Base-by-base conservation (phyloP, 2,329 filamentous ascomycete species). In the Cucurbitaria berberidis region DNA sequence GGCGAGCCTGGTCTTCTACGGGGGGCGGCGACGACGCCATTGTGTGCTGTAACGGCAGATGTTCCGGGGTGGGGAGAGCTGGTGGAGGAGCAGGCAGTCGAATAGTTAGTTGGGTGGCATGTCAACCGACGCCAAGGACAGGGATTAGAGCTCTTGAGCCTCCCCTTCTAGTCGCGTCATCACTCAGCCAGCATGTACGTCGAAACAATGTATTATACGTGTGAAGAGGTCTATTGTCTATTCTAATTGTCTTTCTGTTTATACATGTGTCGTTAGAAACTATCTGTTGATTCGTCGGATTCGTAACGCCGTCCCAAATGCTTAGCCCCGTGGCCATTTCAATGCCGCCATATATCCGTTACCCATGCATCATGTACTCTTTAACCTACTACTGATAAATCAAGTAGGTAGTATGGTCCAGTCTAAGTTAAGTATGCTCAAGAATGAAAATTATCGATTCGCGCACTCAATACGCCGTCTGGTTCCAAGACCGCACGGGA, bases 1-100 rank as follows among this genome's bases (percentile, higher is more conserved):
- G 86, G 71, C 93, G 90, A 70, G 90, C 91, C 85, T 88, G 80
- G 68, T 82, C 79, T 77, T 82, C 80, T 62, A 79, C 78, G 62
- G 78, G 76, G 58, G 79, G 78, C 66, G 79, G 75, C 69, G 77
- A 77, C 72, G 76, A 77, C 72, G 76, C 74, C 76, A 78, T 79
- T 68, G 69, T 72, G 62, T 53, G 51, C 59, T 26, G 38, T 51
- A 27, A 42, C 38, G 47, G 61, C 50, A 56, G 59, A 52, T 51
- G 57, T 53, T 65, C 67, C 61, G 68, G 68, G 62, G 62, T 60
- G 60, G 59, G 66, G 63, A 66, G 65, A 60, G 59, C 60, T 66
- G 58, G 59, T 63, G 53, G 53, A 60, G 56, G 53, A 53, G 48
- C 54, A 57, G 58, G 55, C 62, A 57, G 56, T 59, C 54, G 57